Evolutionary conservation across 1,139 yeast species (phyloP).

Genomic region (Lodderomyces elongisporus): DNA sequence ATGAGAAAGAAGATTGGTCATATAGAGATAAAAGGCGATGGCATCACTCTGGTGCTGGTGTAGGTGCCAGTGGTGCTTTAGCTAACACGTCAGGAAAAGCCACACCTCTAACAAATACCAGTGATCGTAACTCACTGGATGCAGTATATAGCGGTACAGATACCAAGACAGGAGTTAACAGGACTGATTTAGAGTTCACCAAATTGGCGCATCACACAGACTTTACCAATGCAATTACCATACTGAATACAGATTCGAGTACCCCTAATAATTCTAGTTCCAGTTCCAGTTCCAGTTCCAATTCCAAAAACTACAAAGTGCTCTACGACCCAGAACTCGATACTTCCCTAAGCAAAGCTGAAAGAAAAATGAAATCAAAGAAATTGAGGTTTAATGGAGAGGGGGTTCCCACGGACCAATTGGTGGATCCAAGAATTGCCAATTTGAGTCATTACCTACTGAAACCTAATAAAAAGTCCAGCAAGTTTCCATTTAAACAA

Average conservation of each 20-base stretch:
- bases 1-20: too few species aligned
- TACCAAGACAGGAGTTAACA: conserved; percentile 29
- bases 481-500: conserved; percentile 41
- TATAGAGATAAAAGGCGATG: too few species aligned
- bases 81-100: conserved; percentile 8
- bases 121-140: conserved; percentile 1
- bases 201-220: conserved; percentile 31
- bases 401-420: conserved; percentile 14
- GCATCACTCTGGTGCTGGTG: conserved; percentile 4
- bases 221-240: conserved; percentile 9
- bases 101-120: conserved; percentile 8
- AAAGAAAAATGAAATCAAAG: conserved; percentile 33
- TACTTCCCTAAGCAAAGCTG: conserved; percentile 23
- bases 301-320: conserved; percentile 37
- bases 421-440: conserved; percentile 34
- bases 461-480: conserved; percentile 40
- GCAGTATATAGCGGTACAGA: conserved; percentile 24
- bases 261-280: neutral
- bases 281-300: neutral
- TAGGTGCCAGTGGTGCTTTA: too few species aligned
- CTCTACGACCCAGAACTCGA: conserved; percentile 56
- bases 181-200: conserved; percentile 26
- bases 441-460: conserved; percentile 27
- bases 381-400: conserved; percentile 35
- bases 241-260: neutral